phyloP scores from a whole-genome alignment of 306 rosid genomes.

The Castanea mollissima region DNA sequence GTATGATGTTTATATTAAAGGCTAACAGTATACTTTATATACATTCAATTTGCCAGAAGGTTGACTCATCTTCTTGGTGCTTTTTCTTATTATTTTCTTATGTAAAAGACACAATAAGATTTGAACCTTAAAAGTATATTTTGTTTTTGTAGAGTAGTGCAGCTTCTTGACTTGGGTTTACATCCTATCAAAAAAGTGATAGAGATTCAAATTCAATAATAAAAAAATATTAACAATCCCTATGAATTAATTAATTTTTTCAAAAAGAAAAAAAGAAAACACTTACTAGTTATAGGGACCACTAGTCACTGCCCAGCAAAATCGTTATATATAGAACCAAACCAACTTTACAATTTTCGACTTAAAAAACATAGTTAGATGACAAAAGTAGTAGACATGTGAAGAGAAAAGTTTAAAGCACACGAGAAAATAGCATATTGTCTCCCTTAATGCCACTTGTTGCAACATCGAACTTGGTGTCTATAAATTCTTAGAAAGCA shows the following conservation, averaged over 20 bases:
- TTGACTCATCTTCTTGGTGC: no score
- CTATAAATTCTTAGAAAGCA: conserved; percentile 2
- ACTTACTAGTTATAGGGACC: neutral
- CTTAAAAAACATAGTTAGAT: neutral
- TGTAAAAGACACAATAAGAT: no score
- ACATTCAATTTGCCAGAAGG: no score
- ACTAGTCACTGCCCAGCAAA: neutral
- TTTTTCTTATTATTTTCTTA: no score
- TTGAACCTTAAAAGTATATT: no score
- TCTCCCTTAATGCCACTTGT: conserved; percentile 1
- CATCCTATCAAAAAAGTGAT: no score
- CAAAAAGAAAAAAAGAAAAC: neutral
- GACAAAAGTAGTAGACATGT: conserved; percentile 9
- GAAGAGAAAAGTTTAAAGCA: conserved; percentile 12
- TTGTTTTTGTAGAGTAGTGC: no score
- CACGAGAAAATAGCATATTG: neutral
- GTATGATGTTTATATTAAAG: no score
- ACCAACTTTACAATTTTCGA: neutral
- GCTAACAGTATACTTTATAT: no score
- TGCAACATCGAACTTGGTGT: conserved; percentile 1
- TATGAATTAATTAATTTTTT: neutral
- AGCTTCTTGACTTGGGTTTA: no score
- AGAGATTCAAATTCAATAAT: neutral
- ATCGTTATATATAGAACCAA: neutral
- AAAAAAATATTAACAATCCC: neutral